Conservation (phyloP, 306 rosid genomes). For the Datisca glomerata region DNA sequence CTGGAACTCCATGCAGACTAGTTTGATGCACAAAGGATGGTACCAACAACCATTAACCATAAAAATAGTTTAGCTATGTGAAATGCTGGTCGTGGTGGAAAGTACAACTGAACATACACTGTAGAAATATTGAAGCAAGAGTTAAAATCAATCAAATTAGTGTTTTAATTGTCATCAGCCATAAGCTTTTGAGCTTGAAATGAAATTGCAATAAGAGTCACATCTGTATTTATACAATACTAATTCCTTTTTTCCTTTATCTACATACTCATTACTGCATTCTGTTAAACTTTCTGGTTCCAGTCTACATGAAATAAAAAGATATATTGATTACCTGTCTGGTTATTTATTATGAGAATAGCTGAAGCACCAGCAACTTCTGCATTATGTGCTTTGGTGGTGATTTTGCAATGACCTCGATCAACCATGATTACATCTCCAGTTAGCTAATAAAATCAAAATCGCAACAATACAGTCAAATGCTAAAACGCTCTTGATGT, state of each 20-base stretch:
- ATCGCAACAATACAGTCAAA: conserved; percentile 2
- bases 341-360: conserved; percentile 67
- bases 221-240: no score
- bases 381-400: no score
- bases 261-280: not conserved
- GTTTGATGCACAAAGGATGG: no score
- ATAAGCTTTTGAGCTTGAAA: no score
- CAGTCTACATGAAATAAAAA: conserved; percentile 13
- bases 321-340: no score
- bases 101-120: conserved; percentile 90
- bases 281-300: conserved; percentile 56
- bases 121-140: no score
- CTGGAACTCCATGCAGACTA: no score
- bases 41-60: conserved; percentile 94
- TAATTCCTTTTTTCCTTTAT: no score
- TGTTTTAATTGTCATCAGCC: no score
- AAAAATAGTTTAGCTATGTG: conserved; percentile 89
- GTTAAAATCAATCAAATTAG: no score
- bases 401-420: conserved; percentile 79
- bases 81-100: conserved; percentile 64
- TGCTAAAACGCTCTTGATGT: not conserved
- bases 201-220: no score
- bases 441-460: conserved; percentile 35
- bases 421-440: conserved; percentile 85
- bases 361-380: conserved; percentile 91